Conservation (phyloP, 495 filamentous ascomycete genomes). For the Podospora anserina region DNA sequence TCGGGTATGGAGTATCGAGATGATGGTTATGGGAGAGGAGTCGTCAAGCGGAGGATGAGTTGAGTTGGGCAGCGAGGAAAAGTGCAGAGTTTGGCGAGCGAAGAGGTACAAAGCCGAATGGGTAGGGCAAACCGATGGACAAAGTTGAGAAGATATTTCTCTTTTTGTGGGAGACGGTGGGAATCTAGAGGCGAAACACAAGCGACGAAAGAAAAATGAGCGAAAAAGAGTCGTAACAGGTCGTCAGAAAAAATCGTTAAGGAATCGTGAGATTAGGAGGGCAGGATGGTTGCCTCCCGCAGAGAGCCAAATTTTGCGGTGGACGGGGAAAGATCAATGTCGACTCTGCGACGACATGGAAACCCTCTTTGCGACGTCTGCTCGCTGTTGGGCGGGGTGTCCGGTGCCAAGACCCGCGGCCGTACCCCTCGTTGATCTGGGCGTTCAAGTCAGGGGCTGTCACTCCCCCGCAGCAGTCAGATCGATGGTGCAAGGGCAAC, state of each 20-base stretch:
- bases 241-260: conserved; percentile 23
- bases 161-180: background rate
- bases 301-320: conserved; percentile 2
- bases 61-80: background rate
- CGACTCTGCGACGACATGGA: background rate
- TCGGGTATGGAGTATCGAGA: conserved; percentile 5
- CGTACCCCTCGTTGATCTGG: background rate
- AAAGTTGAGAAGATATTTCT: conserved; percentile 9
- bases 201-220: conserved; percentile 20
- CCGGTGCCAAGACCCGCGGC: background rate
- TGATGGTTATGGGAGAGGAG: background rate
- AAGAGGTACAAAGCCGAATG: background rate
- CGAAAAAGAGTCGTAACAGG: conserved; percentile 27
- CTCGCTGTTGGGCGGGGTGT: background rate
- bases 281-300: conserved; percentile 16
- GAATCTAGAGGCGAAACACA: conserved; percentile 12
- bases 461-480: background rate
- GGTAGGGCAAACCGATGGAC: background rate
- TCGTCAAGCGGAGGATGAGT: background rate
- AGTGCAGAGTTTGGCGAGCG: background rate
- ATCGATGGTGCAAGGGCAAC: background rate
- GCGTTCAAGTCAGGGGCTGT: background rate
- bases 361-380: background rate
- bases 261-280: conserved; percentile 18
- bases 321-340: conserved; percentile 10